Evolutionary conservation across 2,329 filamentous ascomycete genomes (phyloP).

Genomic region (Falciphora oryzae): DNA sequence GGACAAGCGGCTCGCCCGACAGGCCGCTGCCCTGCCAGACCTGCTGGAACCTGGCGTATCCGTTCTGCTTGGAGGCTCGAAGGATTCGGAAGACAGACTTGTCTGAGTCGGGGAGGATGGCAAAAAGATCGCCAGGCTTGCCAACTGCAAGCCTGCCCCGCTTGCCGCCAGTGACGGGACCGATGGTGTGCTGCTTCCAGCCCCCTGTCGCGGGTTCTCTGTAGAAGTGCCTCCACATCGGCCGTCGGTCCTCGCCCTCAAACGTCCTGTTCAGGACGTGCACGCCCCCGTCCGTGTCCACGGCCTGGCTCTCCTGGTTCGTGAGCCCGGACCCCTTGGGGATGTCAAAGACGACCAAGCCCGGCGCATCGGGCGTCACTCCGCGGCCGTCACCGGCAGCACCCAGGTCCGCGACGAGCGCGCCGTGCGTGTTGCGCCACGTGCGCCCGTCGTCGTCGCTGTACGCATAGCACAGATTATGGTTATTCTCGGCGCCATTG

Average conservation of each 20-base stretch:
- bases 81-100: slow-evolving; percentile 25
- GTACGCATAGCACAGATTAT: slow-evolving; percentile 43
- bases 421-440: slow-evolving; percentile 35
- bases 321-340: slow-evolving; percentile 37
- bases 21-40: slow-evolving; percentile 30
- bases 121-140: slow-evolving; percentile 28
- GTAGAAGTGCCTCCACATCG: slow-evolving; percentile 8
- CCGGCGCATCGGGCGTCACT: slow-evolving; percentile 33
- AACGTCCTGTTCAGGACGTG: slow-evolving; percentile 40
- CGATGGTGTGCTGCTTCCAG: slow-evolving; percentile 28
- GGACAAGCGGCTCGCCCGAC: slow-evolving; percentile 34
- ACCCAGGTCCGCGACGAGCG: slow-evolving; percentile 28
- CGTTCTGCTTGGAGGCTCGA: slow-evolving; percentile 22
- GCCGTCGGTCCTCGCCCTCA: slow-evolving; percentile 4
- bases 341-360: slow-evolving; percentile 39
- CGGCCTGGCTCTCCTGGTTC: slow-evolving; percentile 38
- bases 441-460: slow-evolving; percentile 37
- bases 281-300: slow-evolving; percentile 31
- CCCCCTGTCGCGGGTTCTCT: slow-evolving; percentile 18
- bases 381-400: background rate
- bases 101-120: slow-evolving; percentile 30
- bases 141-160: slow-evolving; percentile 31
- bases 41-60: slow-evolving; percentile 27
- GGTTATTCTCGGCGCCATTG: slow-evolving; percentile 40
- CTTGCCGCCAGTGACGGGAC: slow-evolving; percentile 24